These are phyloP conservation scores for Jatropha curcas DNA, from an alignment of 345 rosid species.

Conservation along the genomic window DNA sequence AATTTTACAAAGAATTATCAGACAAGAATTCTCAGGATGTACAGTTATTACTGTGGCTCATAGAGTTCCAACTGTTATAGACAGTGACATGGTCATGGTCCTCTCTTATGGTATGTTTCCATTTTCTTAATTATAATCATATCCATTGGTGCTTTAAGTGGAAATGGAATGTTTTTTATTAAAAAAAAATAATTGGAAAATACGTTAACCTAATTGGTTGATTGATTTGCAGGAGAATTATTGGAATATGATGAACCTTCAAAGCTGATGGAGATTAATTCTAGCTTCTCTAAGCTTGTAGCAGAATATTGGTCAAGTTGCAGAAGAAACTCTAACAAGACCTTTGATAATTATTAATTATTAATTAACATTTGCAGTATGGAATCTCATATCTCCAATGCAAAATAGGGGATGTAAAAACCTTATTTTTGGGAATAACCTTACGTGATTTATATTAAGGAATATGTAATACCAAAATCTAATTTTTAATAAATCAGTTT, in stretches of 20 bases:
- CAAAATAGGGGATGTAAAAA: no score
- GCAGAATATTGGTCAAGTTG: slow-evolving; percentile 39
- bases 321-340: slow-evolving; percentile 14
- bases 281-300: slow-evolving; percentile 33
- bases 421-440: no score
- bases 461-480: no score
- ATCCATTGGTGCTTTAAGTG: no score
- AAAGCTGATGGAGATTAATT: slow-evolving; percentile 31
- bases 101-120: slow-evolving; percentile 29
- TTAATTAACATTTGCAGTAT: no score
- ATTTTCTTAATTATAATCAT: background rate
- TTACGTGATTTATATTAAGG: no score
- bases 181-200: background rate
- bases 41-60: slow-evolving; percentile 42
- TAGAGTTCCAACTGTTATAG: slow-evolving; percentile 35
- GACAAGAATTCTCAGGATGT: slow-evolving; percentile 28
- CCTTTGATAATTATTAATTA: background rate
- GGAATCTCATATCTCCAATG: no score
- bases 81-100: slow-evolving; percentile 41
- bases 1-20: slow-evolving; percentile 31
- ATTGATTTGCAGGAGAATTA: slow-evolving; percentile 26
- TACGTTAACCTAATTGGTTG: background rate
- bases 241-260: slow-evolving; percentile 34
- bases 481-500: no score
- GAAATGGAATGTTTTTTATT: no score